Percentiles rank a stretch among this genome's conserved stretches.
phyloP scores from a whole-genome alignment of 192 early-diverging fungal species.

The Jimgerdemannia lactiflua region DNA sequence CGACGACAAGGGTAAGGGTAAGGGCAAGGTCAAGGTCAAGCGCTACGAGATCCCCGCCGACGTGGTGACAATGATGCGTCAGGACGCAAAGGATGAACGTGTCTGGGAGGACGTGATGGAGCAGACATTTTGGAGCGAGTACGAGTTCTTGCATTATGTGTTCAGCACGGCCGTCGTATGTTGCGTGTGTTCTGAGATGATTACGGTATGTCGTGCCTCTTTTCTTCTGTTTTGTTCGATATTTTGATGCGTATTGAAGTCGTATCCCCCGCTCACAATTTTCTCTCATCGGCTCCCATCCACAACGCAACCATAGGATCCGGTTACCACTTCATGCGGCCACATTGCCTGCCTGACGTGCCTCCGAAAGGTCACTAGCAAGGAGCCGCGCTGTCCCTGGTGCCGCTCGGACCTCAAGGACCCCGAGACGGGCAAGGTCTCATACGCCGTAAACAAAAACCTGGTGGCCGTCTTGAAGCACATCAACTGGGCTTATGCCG shows the following conservation, averaged over 20 bases:
- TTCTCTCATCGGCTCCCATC: too few relatives aligned
- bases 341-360: neutral
- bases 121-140: slow-evolving; percentile 16
- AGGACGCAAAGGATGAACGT: slow-evolving; percentile 23
- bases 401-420: neutral
- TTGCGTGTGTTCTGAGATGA: slow-evolving; percentile 16
- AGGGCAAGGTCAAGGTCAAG: slow-evolving; percentile 7
- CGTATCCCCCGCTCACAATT: too few relatives aligned
- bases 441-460: slow-evolving; percentile 2
- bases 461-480: slow-evolving; percentile 11
- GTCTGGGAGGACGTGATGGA: slow-evolving; percentile 20
- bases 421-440: neutral
- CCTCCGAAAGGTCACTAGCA: neutral
- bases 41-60: slow-evolving; percentile 10
- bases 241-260: too few relatives aligned
- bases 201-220: slow-evolving; percentile 1
- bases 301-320: too few relatives aligned
- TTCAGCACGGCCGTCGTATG: slow-evolving; percentile 29
- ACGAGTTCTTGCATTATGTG: slow-evolving; percentile 32
- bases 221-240: too few relatives aligned
- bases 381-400: neutral
- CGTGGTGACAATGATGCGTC: slow-evolving; percentile 15
- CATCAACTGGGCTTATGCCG: slow-evolving; percentile 16
- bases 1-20: neutral
- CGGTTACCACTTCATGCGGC: too few relatives aligned